phyloP scores from a whole-genome alignment of 257 asterid species.

The Scutellaria barbata region DNA sequence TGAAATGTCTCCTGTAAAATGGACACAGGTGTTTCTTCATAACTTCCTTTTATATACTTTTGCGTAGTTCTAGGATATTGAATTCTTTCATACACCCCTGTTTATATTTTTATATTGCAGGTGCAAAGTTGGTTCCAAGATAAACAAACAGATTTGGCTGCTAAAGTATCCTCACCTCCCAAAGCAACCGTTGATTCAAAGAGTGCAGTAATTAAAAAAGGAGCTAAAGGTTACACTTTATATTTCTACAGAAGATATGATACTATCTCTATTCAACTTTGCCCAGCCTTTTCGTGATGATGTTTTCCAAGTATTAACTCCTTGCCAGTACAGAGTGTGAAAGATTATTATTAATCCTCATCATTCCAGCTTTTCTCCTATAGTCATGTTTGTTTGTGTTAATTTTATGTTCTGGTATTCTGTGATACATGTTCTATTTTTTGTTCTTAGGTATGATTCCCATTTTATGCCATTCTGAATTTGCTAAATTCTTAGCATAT shows the following conservation, averaged over 20 bases:
- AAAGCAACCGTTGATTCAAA: constrained; percentile 26
- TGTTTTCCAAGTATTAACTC: not conserved
- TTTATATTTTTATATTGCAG: constrained; percentile 41
- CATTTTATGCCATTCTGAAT: not conserved
- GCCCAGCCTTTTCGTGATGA: not conserved
- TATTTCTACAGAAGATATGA: constrained; percentile 21
- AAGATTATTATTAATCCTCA: not conserved
- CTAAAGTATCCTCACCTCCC: constrained; percentile 35
- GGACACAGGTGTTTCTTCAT: constrained; percentile 70
- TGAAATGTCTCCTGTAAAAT: constrained; percentile 50
- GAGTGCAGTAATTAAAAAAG: constrained; percentile 38
- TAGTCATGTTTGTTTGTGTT: not conserved
- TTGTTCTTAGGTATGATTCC: not conserved
- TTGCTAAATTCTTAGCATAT: not conserved
- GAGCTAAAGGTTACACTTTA: constrained; percentile 39
- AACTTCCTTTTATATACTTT: not conserved
- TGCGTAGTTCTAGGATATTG: constrained; percentile 2
- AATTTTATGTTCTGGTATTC: no score
- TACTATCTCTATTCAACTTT: not conserved
- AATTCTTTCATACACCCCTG: not conserved
- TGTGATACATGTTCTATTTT: no score
- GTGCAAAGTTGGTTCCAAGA: constrained; percentile 73
- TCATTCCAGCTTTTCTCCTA: not conserved
- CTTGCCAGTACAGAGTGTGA: no score
- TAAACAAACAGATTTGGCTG: constrained; percentile 38